A percentile compares a stretch with the other conserved stretches of the same genome.
phyloP scores from a whole-genome alignment of 140 eudicot genomes.

The Stevia rebaudiana region DNA sequence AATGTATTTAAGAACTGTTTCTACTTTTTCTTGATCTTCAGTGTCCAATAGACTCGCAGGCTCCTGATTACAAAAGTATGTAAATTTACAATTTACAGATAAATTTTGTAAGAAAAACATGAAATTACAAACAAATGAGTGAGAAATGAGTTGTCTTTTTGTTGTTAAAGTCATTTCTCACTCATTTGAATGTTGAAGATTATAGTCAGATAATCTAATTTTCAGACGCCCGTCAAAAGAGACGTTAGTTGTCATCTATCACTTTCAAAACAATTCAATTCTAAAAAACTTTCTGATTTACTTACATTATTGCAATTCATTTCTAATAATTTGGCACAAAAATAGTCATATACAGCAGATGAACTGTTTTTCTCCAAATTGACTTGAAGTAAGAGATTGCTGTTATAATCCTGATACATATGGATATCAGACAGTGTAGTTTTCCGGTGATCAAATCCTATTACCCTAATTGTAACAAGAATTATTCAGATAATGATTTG shows the following conservation, averaged over 20 bases:
- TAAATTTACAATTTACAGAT: not conserved
- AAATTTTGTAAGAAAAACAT: not conserved
- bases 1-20: slow-evolving; percentile 56
- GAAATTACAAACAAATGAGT: not conserved
- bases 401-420: slow-evolving; percentile 29
- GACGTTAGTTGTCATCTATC: not conserved
- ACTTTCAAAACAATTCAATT: not conserved
- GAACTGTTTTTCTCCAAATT: slow-evolving; percentile 74
- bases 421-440: slow-evolving; percentile 34
- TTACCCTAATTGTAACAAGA: slow-evolving; percentile 40
- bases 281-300: not conserved
- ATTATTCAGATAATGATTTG: slow-evolving; percentile 1
- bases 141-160: too few species aligned
- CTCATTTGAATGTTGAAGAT: not conserved
- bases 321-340: slow-evolving; percentile 42
- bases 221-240: too few species aligned
- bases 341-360: slow-evolving; percentile 64
- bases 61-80: slow-evolving; percentile 29
- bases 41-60: slow-evolving; percentile 31
- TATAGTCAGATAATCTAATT: not conserved
- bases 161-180: not conserved
- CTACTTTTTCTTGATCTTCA: slow-evolving; percentile 54
- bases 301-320: slow-evolving; percentile 36
- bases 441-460: slow-evolving; percentile 79
- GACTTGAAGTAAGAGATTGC: slow-evolving; percentile 45